Base-by-base conservation (phyloP, 2,329 filamentous ascomycete genomes). In the Lecanicillium sp. region DNA sequence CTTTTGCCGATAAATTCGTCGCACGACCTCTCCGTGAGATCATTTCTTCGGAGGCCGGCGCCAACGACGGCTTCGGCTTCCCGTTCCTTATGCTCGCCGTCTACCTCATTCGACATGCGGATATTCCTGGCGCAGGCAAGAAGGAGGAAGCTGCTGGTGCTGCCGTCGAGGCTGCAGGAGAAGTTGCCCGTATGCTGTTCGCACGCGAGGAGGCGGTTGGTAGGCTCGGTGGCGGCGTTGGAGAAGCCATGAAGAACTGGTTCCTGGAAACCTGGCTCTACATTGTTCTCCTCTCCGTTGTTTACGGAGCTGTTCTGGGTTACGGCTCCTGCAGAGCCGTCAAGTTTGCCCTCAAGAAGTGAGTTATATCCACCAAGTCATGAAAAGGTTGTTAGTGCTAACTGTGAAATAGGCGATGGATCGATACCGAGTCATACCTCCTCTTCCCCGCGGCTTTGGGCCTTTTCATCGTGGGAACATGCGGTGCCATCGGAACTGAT, bases 61-160 rank as follows among this genome's bases (percentile, higher is more conserved):
- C 70, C 3, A 80, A 80, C 44, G 77, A 81, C 45, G 76, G 77
- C 0, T 76, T 81, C 29, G 76, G 72, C 0, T 80, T 79, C 33
- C 76, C 76, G 0, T 79, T 80, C 38, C 60, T 81, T 4, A 68
- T 79, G 59, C 61, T 80, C 3, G 73, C 74, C 0, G 66, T 70
- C 2, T 74, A 73, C 29, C 61, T 79, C 7, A 68, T 79, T 38
- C 69, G 73, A 2, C 69, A 78, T 43, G 69, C 71, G 9, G 64
- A 71, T 14, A 49, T 56, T 33, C 55, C 53, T 4, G 51, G 48
- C 12, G 47, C 41, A 5, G 44, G 45, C 3, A 40, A 44, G 22
- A 39, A 41, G 6, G 28, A 37, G 5, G 42, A 41, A 5, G 44
- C 17, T 5, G 38, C 5, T 4, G 46, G 4, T 33, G 34, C 31